phyloP scores from a whole-genome alignment of 208 protist species.

The Histomonas meleagridis region DNA sequence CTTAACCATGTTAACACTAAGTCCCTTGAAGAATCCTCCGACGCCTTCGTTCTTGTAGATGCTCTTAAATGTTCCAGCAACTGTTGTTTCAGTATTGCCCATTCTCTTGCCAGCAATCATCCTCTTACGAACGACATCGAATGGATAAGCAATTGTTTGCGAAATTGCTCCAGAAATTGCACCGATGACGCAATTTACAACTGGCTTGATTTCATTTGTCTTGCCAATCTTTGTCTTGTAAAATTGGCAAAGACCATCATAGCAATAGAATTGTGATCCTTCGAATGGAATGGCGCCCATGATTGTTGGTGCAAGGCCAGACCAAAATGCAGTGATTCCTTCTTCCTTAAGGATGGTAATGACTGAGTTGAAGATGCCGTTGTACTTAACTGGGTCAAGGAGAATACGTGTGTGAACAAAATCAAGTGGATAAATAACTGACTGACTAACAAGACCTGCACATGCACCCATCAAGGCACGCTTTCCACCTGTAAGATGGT shows the following conservation, averaged over 20 bases:
- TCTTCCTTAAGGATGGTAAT: background rate
- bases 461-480: background rate
- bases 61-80: too few species aligned
- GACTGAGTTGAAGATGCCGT: background rate
- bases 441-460: background rate
- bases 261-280: background rate
- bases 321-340: background rate
- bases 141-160: slow-evolving; percentile 15
- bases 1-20: slow-evolving; percentile 25
- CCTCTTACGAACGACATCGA: slow-evolving; percentile 24
- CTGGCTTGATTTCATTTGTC: background rate
- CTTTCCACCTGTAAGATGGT: background rate
- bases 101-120: slow-evolving; percentile 3
- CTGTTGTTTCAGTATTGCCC: background rate
- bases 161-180: background rate
- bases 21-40: background rate
- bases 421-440: background rate
- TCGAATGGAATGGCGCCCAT: slow-evolving; percentile 4
- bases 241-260: background rate
- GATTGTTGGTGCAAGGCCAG: background rate
- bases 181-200: background rate
- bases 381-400: background rate
- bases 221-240: background rate
- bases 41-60: slow-evolving; percentile 2
- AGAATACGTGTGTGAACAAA: background rate